A percentile compares a stretch with the other conserved stretches of the same genome.
phyloP scores from a whole-genome alignment of 2,329 filamentous ascomycete genomes.

The Penicillium aurantiogriseum region DNA sequence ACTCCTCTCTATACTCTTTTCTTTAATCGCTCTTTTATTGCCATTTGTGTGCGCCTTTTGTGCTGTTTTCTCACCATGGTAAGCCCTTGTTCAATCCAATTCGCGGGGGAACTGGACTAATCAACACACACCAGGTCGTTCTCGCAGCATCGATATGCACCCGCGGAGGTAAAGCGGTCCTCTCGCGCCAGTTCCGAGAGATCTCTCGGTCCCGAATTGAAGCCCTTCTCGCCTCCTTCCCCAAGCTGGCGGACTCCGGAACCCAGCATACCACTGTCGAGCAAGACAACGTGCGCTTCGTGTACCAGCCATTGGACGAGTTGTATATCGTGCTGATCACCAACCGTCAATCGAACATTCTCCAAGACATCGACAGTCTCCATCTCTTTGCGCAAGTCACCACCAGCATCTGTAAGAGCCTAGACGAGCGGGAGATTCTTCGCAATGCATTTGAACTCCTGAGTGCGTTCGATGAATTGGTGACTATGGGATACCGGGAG shows the following conservation, averaged over 20 bases:
- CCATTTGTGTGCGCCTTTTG: not conserved
- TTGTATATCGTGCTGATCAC: slow-evolving; percentile 99
- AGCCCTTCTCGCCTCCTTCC: slow-evolving; percentile 92
- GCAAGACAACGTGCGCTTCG: slow-evolving; percentile 98
- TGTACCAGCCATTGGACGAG: slow-evolving; percentile 98
- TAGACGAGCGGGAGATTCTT: slow-evolving; percentile 93
- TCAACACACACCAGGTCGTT: slow-evolving; percentile 67
- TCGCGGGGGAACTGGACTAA: slow-evolving; percentile 17
- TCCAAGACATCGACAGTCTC: slow-evolving; percentile 97
- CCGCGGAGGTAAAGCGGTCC: slow-evolving; percentile 93
- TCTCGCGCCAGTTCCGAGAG: slow-evolving; percentile 96
- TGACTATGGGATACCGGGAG: slow-evolving; percentile 92
- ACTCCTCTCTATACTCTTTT: not conserved
- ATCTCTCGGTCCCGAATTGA: slow-evolving; percentile 97
- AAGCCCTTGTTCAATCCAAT: slow-evolving; percentile 4
- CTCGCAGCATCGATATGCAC: slow-evolving; percentile 99
- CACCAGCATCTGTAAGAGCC: slow-evolving; percentile 88
- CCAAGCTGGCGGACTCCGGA: slow-evolving; percentile 91
- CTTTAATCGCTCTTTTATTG: not conserved
- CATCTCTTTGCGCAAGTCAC: slow-evolving; percentile 98
- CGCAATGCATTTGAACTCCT: slow-evolving; percentile 95
- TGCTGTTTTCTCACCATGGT: slow-evolving; percentile 28
- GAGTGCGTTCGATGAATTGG: slow-evolving; percentile 94
- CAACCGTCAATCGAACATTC: slow-evolving; percentile 98
- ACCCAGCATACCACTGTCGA: slow-evolving; percentile 98